Evolutionary conservation across 345 rosid genomes (phyloP).

Genomic region (Linum trigynum): DNA sequence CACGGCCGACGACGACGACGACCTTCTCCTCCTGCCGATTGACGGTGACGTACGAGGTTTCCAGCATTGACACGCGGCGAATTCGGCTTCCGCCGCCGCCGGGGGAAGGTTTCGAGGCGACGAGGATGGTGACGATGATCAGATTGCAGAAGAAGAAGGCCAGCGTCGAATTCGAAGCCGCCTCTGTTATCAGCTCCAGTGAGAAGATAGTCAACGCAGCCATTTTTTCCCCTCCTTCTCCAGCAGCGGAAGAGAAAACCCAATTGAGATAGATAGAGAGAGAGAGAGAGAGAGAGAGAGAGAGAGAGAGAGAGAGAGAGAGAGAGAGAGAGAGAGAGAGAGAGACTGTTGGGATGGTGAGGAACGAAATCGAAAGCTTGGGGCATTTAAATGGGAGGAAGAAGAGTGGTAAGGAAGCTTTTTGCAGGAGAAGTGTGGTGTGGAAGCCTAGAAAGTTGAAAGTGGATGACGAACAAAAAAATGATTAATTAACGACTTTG

Average conservation of each 20-base stretch:
- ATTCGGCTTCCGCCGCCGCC: background rate
- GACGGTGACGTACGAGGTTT: too few species aligned
- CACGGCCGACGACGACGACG: too few species aligned
- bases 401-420: slow-evolving; percentile 22
- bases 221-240: slow-evolving; percentile 7
- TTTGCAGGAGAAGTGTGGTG: slow-evolving; percentile 15
- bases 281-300: slow-evolving; percentile 42
- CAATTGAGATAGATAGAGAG: too few species aligned
- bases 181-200: slow-evolving; percentile 27
- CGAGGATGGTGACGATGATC: slow-evolving; percentile 32
- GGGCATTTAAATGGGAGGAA: background rate
- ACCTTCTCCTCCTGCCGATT: too few species aligned
- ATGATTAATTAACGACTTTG: too few species aligned
- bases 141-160: slow-evolving; percentile 44
- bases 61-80: too few species aligned
- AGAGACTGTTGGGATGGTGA: slow-evolving; percentile 74
- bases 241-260: slow-evolving; percentile 43
- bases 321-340: too few species aligned
- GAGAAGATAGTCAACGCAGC: slow-evolving; percentile 10
- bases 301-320: slow-evolving; percentile 38
- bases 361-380: slow-evolving; percentile 17
- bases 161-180: slow-evolving; percentile 34
- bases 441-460: slow-evolving; percentile 17
- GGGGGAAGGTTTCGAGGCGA: slow-evolving; percentile 24
- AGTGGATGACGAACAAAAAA: too few species aligned